These are phyloP conservation scores for Camillea tinctor DNA, from an alignment of 2,329 filamentous ascomycete species.

Conservation along the genomic window DNA sequence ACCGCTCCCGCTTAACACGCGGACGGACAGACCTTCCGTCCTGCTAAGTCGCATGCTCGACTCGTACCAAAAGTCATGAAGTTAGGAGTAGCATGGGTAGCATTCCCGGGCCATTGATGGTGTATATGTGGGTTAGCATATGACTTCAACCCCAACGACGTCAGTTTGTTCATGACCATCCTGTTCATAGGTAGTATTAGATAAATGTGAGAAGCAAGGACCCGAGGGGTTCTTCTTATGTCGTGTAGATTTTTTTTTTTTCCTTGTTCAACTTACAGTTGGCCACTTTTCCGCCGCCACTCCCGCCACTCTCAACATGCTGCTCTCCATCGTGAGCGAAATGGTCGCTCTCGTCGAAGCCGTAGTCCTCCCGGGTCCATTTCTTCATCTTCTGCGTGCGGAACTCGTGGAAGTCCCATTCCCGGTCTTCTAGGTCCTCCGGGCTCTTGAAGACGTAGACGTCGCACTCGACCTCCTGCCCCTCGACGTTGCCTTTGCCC, in stretches of 20 bases:
- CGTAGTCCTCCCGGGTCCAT: conserved; percentile 53
- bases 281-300: conserved; percentile 22
- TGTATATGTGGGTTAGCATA: no score
- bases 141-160: no score
- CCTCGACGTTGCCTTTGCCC: conserved; percentile 41
- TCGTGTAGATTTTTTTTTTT: no score
- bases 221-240: no score
- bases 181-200: conserved; percentile 1
- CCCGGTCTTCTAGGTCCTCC: conserved; percentile 60
- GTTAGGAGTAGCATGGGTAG: no score
- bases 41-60: background rate
- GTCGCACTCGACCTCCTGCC: conserved; percentile 51
- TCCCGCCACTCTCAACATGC: conserved; percentile 8
- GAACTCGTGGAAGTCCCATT: conserved; percentile 91
- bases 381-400: conserved; percentile 65
- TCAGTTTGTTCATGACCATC: background rate
- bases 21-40: background rate
- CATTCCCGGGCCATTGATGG: no score
- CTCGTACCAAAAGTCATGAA: background rate
- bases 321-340: conserved; percentile 17
- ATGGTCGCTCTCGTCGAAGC: conserved; percentile 38
- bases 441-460: conserved; percentile 64
- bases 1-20: background rate
- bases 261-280: conserved; percentile 21
- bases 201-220: no score